Evolutionary conservation across 1,284 basidiomycete genomes (phyloP).

Genomic region (Austropuccinia psidii): DNA sequence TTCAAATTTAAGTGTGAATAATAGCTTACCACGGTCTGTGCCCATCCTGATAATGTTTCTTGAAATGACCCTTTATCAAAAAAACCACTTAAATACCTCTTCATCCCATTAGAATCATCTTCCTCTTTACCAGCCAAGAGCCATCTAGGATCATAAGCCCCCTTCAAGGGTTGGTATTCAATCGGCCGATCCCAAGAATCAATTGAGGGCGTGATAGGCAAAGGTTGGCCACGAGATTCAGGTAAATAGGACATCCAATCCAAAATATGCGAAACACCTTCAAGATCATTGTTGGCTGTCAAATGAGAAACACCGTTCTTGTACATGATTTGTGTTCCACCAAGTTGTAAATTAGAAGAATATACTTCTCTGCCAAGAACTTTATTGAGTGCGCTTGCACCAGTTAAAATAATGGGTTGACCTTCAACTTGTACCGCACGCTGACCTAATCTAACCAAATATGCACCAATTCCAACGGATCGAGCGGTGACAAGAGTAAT

Average conservation of each 20-base stretch:
- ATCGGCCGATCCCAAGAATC: constrained; percentile 92
- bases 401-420: constrained; percentile 97
- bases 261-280: constrained; percentile 84
- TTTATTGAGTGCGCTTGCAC: constrained; percentile 95
- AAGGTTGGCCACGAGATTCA: constrained; percentile 63
- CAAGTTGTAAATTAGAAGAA: constrained; percentile 96
- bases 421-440: constrained; percentile 98
- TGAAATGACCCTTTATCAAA: constrained; percentile 96
- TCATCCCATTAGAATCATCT: constrained; percentile 48
- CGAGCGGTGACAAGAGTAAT: constrained; percentile 97
- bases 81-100: constrained; percentile 76
- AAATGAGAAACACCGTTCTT: constrained; percentile 98
- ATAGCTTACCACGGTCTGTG: constrained; percentile 71
- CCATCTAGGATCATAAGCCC: constrained; percentile 94
- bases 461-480: constrained; percentile 98
- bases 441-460: constrained; percentile 95
- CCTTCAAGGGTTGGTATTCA: constrained; percentile 81
- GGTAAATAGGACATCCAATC: constrained; percentile 95
- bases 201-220: constrained; percentile 63
- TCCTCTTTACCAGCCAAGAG: constrained; percentile 82
- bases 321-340: constrained; percentile 96
- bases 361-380: constrained; percentile 98
- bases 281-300: constrained; percentile 85
- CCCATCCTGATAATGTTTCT: constrained; percentile 92
- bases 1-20: background rate